These are phyloP conservation scores for Breviolum minutum DNA, from an alignment of 73 alveolate genomes.

Conservation along the genomic window DNA sequence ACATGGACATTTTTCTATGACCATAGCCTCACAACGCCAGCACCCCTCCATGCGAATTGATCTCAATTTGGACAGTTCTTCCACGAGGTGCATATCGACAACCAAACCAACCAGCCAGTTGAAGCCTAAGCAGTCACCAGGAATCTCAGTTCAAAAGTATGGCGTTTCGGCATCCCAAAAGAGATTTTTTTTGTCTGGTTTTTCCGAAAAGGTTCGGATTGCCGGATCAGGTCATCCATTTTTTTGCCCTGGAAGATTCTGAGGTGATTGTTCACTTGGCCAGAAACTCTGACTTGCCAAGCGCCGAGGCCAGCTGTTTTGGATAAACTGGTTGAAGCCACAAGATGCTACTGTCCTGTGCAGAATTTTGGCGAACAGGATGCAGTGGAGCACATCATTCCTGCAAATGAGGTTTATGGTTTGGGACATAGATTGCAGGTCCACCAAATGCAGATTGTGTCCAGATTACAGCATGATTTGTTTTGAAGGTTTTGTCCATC, in stretches of 20 bases:
- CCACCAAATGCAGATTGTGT: too few relatives aligned
- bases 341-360: not conserved
- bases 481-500: too few relatives aligned
- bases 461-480: too few relatives aligned
- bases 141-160: too few relatives aligned
- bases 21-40: not conserved
- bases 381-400: conserved; percentile 86
- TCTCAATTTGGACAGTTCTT: too few relatives aligned
- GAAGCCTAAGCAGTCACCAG: not conserved
- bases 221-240: not conserved
- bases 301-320: conserved; percentile 34
- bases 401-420: conserved; percentile 76
- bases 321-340: not conserved
- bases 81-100: conserved; percentile 71
- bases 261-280: conserved; percentile 72
- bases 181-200: not conserved
- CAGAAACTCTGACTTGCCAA: conserved; percentile 56
- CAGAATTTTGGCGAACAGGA: not conserved
- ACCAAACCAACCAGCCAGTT: conserved; percentile 87
- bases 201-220: not conserved
- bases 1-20: too few relatives aligned
- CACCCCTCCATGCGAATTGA: not conserved
- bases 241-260: not conserved
- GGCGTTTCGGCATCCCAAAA: too few relatives aligned
- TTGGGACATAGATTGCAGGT: not conserved